phyloP scores from a whole-genome alignment of 768 basidiomycete genomes.

The Trametes cinnabarina region DNA sequence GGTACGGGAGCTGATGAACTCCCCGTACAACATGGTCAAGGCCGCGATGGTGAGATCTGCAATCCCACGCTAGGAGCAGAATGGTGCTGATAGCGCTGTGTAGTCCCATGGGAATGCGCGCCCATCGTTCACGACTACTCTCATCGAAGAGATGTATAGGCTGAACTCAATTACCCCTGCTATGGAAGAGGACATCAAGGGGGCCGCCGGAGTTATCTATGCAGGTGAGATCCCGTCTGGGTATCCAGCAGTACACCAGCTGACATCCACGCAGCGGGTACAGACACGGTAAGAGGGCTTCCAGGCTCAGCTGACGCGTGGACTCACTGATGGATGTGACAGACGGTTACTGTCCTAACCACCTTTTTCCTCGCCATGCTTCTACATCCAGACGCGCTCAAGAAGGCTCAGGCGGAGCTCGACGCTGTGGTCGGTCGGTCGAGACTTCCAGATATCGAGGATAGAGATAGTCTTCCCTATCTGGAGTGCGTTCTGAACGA shows the following conservation, averaged over 20 bases:
- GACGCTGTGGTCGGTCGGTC: slow-evolving; percentile 41
- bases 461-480: slow-evolving; percentile 42
- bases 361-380: slow-evolving; percentile 42
- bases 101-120: slow-evolving; percentile 21
- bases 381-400: slow-evolving; percentile 38
- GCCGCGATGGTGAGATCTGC: slow-evolving; percentile 6
- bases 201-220: slow-evolving; percentile 23
- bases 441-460: slow-evolving; percentile 40
- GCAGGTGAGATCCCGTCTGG: slow-evolving; percentile 15
- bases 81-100: not conserved
- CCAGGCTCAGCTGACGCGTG: not conserved
- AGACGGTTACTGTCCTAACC: slow-evolving; percentile 41
- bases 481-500: slow-evolving; percentile 40
- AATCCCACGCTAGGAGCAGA: not conserved
- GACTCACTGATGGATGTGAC: not conserved
- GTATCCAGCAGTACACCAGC: not conserved
- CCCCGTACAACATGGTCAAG: slow-evolving; percentile 24
- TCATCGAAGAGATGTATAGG: slow-evolving; percentile 18
- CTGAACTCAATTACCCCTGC: slow-evolving; percentile 11
- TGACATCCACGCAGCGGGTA: slow-evolving; percentile 19
- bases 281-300: slow-evolving; percentile 23
- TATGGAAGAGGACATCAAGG: slow-evolving; percentile 24
- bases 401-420: slow-evolving; percentile 43
- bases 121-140: slow-evolving; percentile 20
- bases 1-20: slow-evolving; percentile 12